Conservation (phyloP, 139 green algal species). For the Chlorella vulgaris region DNA sequence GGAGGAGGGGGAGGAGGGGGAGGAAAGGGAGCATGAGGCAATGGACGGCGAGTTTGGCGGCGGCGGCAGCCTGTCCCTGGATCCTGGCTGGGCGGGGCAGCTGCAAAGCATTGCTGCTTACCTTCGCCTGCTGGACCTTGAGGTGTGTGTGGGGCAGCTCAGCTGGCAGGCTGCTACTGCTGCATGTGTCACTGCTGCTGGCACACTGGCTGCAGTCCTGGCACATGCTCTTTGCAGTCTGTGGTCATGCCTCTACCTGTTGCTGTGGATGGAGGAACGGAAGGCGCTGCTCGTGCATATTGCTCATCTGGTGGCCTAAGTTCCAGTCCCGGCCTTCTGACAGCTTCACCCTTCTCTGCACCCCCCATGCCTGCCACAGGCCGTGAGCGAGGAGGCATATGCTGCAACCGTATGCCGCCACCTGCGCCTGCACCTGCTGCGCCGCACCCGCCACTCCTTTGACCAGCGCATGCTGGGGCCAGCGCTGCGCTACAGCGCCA, state of each 20-base stretch:
- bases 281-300: too few relatives aligned
- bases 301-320: too few relatives aligned
- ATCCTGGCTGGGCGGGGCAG: constrained; percentile 4
- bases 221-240: too few relatives aligned
- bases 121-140: constrained; percentile 45
- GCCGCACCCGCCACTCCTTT: constrained; percentile 32
- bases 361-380: background rate
- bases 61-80: background rate
- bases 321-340: too few relatives aligned
- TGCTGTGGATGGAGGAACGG: too few relatives aligned
- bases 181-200: background rate
- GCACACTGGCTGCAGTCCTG: background rate
- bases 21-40: background rate
- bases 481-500: constrained; percentile 52
- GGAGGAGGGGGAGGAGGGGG: background rate
- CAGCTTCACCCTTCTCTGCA: background rate
- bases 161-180: background rate
- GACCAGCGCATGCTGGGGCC: constrained; percentile 49
- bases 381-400: constrained; percentile 59
- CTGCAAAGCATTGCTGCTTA: constrained; percentile 24
- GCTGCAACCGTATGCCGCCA: constrained; percentile 53
- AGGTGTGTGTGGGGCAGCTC: background rate
- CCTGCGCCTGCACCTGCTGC: constrained; percentile 35
- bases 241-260: too few relatives aligned
- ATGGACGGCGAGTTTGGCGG: background rate